These are phyloP conservation scores for Paramecium sexaurelia DNA, from an alignment of 73 alveolate species.

Conservation along the genomic window DNA sequence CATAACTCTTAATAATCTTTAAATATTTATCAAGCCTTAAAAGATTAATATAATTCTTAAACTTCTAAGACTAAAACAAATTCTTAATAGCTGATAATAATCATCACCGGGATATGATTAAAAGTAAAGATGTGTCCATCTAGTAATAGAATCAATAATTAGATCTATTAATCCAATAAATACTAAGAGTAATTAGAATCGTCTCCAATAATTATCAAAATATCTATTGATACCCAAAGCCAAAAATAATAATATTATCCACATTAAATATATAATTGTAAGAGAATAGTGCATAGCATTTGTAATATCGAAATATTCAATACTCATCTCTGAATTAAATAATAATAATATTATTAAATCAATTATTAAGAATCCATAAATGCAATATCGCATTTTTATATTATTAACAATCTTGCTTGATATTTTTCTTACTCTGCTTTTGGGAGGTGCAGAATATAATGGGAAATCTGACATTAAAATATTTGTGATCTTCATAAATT, in stretches of 20 bases:
- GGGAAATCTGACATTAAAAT: neutral
- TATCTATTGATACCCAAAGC: neutral
- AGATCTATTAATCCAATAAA: neutral
- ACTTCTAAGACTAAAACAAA: neutral
- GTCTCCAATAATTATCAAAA: conserved; percentile 36
- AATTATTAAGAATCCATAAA: neutral
- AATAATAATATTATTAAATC: neutral
- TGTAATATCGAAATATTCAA: neutral
- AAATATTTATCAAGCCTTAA: neutral
- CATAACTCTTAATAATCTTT: conserved; percentile 37
- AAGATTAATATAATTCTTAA: neutral
- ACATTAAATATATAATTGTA: neutral
- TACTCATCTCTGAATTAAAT: neutral
- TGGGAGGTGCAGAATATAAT: neutral
- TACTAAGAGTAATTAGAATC: neutral
- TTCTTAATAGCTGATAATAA: neutral
- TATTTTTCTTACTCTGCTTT: neutral
- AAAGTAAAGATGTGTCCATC: neutral
- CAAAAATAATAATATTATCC: neutral
- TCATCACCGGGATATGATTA: neutral
- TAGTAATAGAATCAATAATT: neutral
- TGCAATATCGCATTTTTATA: neutral
- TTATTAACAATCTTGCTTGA: neutral
- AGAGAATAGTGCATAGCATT: neutral
- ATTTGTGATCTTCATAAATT: neutral